Evolutionary conservation across 2,329 filamentous ascomycete species (phyloP), one percentile per base, ranked within the genome.

Genomic region (Epichloe typhina): DNA sequence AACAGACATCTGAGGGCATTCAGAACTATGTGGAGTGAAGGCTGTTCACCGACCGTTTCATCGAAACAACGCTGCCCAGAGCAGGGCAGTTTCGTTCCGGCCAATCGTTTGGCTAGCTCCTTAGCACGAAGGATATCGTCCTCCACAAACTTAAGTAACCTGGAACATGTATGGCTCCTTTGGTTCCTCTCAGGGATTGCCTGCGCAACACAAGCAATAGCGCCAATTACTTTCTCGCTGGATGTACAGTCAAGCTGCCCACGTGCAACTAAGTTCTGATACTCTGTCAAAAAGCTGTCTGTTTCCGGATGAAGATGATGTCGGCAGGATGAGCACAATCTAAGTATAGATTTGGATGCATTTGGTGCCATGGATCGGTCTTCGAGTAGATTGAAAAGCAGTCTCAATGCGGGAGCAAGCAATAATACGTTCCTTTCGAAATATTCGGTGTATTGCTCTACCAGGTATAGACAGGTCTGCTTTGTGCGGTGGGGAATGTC

Each of bases 251-350:
- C 84, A 9, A 86, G 70, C 7, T 54, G 58, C n/a, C 57, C 52
- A 38, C 52, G 51, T 80, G 79, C 38, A 77, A 71, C 36, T 47
- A 90, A 77, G n/a, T 73, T 71, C 52, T 77, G 71, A 61, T 89
- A 91, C 60, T 89, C 83, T 33, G 77, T 72, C 43, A 93, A 69
- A 59, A 94, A 90, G 1, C 79, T 77, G 47, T 72, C 70, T 3
- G 84, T 74, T 59, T 91, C 82, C 1, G 75, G 68, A 5, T 82
- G 79, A n/a, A 94, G 69, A 48, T 82, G 76, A 26, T 72, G 72
- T 38, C 87, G 78, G 56, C 87, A 93, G 33, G 86, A 85, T 0
- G 82, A 87, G 61, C 86, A 91, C 1, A 93, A 75, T 5, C 77
- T 79, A 35, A 77, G 72, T 37, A 94, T 90, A 0, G 86, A 85